These are phyloP conservation scores for Penicillium sp. DNA, from an alignment of 2,329 filamentous ascomycete genomes.

Conservation along the genomic window DNA sequence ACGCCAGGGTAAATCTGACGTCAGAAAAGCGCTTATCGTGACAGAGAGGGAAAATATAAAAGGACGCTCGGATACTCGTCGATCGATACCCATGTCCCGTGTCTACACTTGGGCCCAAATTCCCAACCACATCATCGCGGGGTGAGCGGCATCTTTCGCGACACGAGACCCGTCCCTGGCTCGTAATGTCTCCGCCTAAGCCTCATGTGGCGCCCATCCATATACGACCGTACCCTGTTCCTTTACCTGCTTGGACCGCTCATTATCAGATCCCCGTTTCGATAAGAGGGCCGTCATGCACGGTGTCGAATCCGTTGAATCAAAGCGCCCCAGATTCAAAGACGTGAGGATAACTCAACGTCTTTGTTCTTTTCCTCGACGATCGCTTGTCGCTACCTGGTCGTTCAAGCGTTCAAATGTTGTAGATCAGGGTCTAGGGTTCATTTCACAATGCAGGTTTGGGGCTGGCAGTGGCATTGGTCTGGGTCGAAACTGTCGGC, in stretches of 20 bases:
- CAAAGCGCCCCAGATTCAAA: background rate
- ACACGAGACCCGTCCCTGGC: background rate
- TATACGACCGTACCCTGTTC: background rate
- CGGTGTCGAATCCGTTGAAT: background rate
- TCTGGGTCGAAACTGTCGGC: background rate
- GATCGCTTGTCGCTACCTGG: background rate
- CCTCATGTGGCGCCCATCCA: background rate
- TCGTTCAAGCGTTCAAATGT: background rate
- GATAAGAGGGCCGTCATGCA: background rate
- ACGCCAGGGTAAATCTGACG: conserved; percentile 3
- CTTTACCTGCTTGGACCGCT: conserved; percentile 3
- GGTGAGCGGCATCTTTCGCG: background rate
- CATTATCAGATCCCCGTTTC: background rate
- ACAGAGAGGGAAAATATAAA: background rate
- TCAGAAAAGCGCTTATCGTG: background rate
- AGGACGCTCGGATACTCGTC: conserved; percentile 8
- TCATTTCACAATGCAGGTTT: background rate
- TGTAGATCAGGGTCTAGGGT: background rate
- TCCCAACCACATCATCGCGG: conserved; percentile 1
- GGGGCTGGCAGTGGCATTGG: background rate
- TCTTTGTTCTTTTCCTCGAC: background rate
- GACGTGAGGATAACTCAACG: background rate
- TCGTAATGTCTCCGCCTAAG: background rate
- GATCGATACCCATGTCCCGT: conserved; percentile 7
- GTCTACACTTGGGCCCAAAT: conserved; percentile 1